Conservation (phyloP, 2,329 filamentous ascomycete genomes). For the Fusarium napiforme region DNA sequence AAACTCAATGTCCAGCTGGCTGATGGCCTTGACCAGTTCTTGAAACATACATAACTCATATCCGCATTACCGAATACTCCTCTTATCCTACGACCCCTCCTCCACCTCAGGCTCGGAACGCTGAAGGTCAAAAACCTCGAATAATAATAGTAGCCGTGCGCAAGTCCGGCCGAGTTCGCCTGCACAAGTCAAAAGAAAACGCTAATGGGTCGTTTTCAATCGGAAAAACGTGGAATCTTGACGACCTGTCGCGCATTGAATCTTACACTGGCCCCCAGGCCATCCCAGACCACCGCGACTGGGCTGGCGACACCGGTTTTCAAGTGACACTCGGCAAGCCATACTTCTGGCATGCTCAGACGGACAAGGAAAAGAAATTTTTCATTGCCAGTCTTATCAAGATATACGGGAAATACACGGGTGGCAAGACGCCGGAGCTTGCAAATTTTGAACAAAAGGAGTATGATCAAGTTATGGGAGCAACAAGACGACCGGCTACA, state of each 20-base stretch:
- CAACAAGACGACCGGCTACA: slow-evolving; percentile 55
- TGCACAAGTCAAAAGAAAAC: slow-evolving; percentile 98
- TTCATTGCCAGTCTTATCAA: slow-evolving; percentile 97
- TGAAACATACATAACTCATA: slow-evolving; percentile 98
- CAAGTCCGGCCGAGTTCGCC: slow-evolving; percentile 89
- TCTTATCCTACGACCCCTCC: slow-evolving; percentile 85
- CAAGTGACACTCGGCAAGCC: slow-evolving; percentile 89
- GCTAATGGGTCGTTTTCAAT: slow-evolving; percentile 94
- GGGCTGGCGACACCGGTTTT: slow-evolving; percentile 87
- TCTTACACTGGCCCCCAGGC: slow-evolving; percentile 75
- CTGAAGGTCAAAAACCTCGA: slow-evolving; percentile 84
- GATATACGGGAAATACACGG: slow-evolving; percentile 96
- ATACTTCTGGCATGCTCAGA: slow-evolving; percentile 96
- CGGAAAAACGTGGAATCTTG: slow-evolving; percentile 97
- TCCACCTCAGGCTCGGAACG: slow-evolving; percentile 76
- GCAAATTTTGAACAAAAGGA: slow-evolving; percentile 85
- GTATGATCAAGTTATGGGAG: slow-evolving; percentile 77
- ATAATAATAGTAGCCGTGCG: slow-evolving; percentile 94
- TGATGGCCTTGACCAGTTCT: slow-evolving; percentile 46
- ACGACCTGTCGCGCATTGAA: slow-evolving; percentile 86
- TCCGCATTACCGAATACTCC: slow-evolving; percentile 88
- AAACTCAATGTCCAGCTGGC: background rate
- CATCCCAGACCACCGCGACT: slow-evolving; percentile 72
- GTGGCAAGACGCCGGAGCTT: slow-evolving; percentile 81
- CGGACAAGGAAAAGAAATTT: slow-evolving; percentile 96